Conservation (phyloP, 179 eudicot species). For the Beta corolliflora region DNA sequence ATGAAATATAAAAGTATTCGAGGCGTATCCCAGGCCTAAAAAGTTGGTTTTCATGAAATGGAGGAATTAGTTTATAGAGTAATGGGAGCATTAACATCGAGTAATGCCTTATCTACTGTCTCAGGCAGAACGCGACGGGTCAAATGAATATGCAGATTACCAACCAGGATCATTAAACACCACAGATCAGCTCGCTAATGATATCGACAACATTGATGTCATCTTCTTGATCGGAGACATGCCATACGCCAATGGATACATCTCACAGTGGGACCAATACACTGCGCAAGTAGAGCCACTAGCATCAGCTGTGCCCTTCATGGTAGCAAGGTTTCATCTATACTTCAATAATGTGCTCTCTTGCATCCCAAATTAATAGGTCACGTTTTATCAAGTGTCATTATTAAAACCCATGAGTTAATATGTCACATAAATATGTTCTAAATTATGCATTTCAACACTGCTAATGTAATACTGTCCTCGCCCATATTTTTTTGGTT, state of each 20-base stretch:
- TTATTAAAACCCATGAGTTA: no score
- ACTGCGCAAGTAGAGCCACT: constrained; percentile 71
- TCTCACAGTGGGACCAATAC: constrained; percentile 89
- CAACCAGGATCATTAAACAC: constrained; percentile 80
- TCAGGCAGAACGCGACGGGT: constrained; percentile 80
- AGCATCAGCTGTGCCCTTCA: constrained; percentile 62
- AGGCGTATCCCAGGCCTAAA: no score
- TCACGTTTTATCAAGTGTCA: no score
- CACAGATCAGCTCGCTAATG: constrained; percentile 56
- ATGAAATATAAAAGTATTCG: no score
- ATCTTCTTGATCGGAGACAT: constrained; percentile 76
- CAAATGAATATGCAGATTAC: constrained; percentile 66
- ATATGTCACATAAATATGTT: no score
- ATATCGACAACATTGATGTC: constrained; percentile 60
- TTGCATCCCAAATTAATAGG: no score
- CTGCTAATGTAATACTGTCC: no score
- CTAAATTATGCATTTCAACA: no score
- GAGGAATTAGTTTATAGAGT: no score
- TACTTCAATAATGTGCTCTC: neutral
- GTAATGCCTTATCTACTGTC: neutral
- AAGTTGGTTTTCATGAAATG: no score
- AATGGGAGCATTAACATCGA: no score
- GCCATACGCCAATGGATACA: constrained; percentile 65
- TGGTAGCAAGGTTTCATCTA: constrained; percentile 59
- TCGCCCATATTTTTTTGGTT: no score